These are phyloP conservation scores for Streptanthus diversifolius DNA, from an alignment of 345 rosid species.

Conservation along the genomic window DNA sequence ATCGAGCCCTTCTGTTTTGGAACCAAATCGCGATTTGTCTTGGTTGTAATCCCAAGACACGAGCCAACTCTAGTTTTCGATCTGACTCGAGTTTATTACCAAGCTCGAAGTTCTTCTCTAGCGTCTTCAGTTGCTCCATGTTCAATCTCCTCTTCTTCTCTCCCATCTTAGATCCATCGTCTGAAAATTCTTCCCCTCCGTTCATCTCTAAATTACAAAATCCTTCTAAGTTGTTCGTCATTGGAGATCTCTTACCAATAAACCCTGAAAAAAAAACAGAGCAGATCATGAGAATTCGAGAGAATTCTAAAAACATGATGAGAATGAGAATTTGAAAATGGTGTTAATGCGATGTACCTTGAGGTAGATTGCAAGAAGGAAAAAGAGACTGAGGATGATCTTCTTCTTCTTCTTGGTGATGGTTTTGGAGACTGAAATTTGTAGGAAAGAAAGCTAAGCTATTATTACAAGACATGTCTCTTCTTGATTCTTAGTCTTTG, in stretches of 20 bases:
- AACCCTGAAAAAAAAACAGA: slow-evolving; percentile 23
- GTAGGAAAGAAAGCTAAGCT: slow-evolving; percentile 80
- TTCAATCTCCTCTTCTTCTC: slow-evolving; percentile 91
- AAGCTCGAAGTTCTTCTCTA: slow-evolving; percentile 90
- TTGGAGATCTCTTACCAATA: slow-evolving; percentile 73
- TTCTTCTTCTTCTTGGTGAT: slow-evolving; percentile 64
- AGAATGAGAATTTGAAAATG: neutral
- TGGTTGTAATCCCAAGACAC: slow-evolving; percentile 85
- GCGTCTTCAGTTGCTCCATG: slow-evolving; percentile 79
- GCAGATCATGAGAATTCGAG: neutral
- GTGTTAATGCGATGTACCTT: slow-evolving; percentile 42
- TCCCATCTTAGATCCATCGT: slow-evolving; percentile 88
- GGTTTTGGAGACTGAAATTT: slow-evolving; percentile 75
- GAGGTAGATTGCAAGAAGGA: slow-evolving; percentile 37
- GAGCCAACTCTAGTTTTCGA: slow-evolving; percentile 86
- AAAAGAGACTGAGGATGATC: slow-evolving; percentile 47
- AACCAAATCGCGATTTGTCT: slow-evolving; percentile 96
- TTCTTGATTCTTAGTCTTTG: neutral
- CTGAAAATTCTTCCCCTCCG: slow-evolving; percentile 75
- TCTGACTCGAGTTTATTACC: slow-evolving; percentile 94
- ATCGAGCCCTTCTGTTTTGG: slow-evolving; percentile 90
- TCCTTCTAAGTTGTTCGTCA: slow-evolving; percentile 47
- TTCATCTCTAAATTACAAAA: slow-evolving; percentile 42
- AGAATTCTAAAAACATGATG: neutral
- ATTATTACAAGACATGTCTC: slow-evolving; percentile 63